Conservation (phyloP, 331 rosid species). For the Phaseolus coccineus region DNA sequence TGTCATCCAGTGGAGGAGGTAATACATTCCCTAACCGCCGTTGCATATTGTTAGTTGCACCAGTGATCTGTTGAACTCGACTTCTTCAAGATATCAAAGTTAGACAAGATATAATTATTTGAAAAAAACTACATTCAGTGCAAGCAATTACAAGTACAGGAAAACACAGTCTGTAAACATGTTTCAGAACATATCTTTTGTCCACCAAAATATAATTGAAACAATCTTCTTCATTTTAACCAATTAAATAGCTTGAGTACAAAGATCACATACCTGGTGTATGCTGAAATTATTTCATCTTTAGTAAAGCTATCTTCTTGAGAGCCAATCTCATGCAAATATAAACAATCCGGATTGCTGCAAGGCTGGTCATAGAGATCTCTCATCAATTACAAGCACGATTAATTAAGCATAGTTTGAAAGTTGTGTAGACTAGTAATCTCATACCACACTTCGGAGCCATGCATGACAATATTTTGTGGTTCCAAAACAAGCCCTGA, state of each 20-base stretch:
- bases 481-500: slow-evolving; percentile 99
- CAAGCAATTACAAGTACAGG: slow-evolving; percentile 27
- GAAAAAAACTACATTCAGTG: slow-evolving; percentile 28
- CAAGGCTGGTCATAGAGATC: slow-evolving; percentile 77
- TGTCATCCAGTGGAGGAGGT: slow-evolving; percentile 88
- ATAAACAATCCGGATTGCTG: slow-evolving; percentile 96
- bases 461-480: slow-evolving; percentile 99
- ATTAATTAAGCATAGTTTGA: slow-evolving; percentile 27
- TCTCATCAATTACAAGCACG: slow-evolving; percentile 27
- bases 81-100: slow-evolving; percentile 69
- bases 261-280: slow-evolving; percentile 70
- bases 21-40: slow-evolving; percentile 80
- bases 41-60: slow-evolving; percentile 72
- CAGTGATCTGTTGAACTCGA: slow-evolving; percentile 94
- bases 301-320: slow-evolving; percentile 98
- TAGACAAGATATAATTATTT: slow-evolving; percentile 51
- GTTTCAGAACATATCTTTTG: slow-evolving; percentile 1
- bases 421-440: slow-evolving; percentile 21
- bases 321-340: slow-evolving; percentile 96
- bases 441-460: slow-evolving; percentile 92
- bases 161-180: slow-evolving; percentile 29
- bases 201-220: slow-evolving; percentile 19
- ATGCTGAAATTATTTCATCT: slow-evolving; percentile 96
- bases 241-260: not conserved
- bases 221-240: not conserved